phyloP scores from a whole-genome alignment of 2,329 filamentous ascomycete genomes.

The Fusarium neocosmosporiellum region DNA sequence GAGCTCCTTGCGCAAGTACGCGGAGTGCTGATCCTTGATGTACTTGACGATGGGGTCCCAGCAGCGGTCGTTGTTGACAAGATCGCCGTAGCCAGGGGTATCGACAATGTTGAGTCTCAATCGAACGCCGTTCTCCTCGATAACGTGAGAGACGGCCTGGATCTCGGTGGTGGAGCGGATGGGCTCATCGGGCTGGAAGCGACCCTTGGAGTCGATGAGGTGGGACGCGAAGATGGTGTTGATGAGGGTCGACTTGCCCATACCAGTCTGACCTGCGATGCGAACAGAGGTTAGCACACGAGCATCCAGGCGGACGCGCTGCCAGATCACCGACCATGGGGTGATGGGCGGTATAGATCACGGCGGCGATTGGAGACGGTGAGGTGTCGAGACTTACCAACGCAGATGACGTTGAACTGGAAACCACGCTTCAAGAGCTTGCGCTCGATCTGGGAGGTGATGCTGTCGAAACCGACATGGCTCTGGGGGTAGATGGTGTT shows the following conservation, averaged over 20 bases:
- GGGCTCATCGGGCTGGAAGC: constrained; percentile 89
- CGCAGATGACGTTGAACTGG: constrained; percentile 99
- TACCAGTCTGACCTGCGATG: constrained; percentile 87
- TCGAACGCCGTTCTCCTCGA: constrained; percentile 99
- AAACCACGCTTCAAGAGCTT: constrained; percentile 99
- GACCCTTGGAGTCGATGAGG: constrained; percentile 98
- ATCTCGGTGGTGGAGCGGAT: constrained; percentile 98
- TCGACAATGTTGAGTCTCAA: constrained; percentile 98
- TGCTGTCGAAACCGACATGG: constrained; percentile 99
- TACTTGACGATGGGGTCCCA: constrained; percentile 99
- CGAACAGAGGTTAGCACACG: constrained; percentile 30
- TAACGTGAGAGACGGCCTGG: constrained; percentile 96
- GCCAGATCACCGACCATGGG: constrained; percentile 24
- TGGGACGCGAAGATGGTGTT: constrained; percentile 99
- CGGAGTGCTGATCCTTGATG: constrained; percentile 99
- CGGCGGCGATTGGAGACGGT: constrained; percentile 16
- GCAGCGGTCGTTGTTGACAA: constrained; percentile 99
- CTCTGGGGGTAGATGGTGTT: constrained; percentile 87
- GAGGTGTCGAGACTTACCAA: constrained; percentile 75
- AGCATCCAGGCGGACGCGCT: constrained; percentile 6
- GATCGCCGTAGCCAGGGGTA: constrained; percentile 96
- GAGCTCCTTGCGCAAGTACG: constrained; percentile 98
- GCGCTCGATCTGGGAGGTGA: constrained; percentile 99
- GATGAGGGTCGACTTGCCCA: constrained; percentile 98
- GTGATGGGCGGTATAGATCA: constrained; percentile 19